A percentile compares a stretch with the other conserved stretches of the same genome.
phyloP scores from a whole-genome alignment of 495 filamentous ascomycete species.

The Hamigera avellanea region DNA sequence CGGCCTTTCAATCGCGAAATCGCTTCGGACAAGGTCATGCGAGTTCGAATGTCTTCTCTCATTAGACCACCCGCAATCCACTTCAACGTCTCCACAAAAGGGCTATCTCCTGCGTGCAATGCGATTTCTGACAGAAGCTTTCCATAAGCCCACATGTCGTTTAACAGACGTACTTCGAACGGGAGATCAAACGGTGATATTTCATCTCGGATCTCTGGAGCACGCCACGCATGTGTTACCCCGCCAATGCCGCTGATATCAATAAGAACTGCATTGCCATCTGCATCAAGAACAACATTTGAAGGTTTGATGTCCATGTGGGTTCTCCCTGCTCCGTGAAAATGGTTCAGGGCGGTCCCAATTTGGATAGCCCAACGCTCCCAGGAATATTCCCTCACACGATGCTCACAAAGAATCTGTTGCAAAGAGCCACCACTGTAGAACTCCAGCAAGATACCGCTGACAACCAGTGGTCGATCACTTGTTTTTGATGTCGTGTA shows the following conservation, averaged over 20 bases:
- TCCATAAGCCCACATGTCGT: conserved; percentile 13
- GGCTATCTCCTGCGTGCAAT: conserved; percentile 3
- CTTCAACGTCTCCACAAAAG: too few relatives aligned
- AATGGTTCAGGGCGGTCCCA: conserved; percentile 7
- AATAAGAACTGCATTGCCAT: conserved; percentile 17
- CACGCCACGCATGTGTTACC: conserved; percentile 14
- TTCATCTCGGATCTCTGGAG: conserved; percentile 11
- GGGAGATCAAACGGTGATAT: conserved; percentile 8
- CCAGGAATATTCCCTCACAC: conserved; percentile 6
- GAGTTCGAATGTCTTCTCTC: too few relatives aligned
- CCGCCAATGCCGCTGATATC: conserved; percentile 23
- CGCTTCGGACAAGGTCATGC: too few relatives aligned
- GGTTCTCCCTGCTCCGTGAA: conserved; percentile 16
- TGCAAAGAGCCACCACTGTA: conserved; percentile 11
- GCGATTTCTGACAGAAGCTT: conserved; percentile 9
- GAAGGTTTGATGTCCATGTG: conserved; percentile 25
- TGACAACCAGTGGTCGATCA: conserved; percentile 6
- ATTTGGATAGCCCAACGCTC: conserved; percentile 20
- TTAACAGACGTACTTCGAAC: conserved; percentile 7
- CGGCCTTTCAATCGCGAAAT: too few relatives aligned
- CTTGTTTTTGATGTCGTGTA: conserved; percentile 7
- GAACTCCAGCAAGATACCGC: conserved; percentile 9
- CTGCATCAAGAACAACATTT: conserved; percentile 18
- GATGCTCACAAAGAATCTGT: conserved; percentile 6
- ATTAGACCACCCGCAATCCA: too few relatives aligned